phyloP scores from a whole-genome alignment of 2,329 filamentous ascomycete species.

The Epicoccum sorghinum region DNA sequence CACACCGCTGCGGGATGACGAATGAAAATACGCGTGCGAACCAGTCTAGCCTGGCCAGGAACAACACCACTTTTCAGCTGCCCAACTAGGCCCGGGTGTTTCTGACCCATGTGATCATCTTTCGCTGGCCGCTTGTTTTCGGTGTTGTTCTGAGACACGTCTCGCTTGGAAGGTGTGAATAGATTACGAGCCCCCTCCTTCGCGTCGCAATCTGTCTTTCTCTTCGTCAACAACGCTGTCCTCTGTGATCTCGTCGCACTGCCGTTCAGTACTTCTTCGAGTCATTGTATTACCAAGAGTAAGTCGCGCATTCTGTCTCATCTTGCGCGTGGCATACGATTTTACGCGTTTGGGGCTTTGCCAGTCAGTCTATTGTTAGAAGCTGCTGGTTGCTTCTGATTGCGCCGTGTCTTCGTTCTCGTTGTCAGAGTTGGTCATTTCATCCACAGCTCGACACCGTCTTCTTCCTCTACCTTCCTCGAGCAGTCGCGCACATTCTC shows the following conservation, averaged over 20 bases:
- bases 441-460: no score
- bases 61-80: constrained; percentile 14
- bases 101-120: constrained; percentile 15
- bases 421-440: no score
- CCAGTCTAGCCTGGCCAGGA: constrained; percentile 11
- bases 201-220: constrained; percentile 8
- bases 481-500: neutral
- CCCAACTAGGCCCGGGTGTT: constrained; percentile 14
- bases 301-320: neutral
- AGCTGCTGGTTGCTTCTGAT: no score
- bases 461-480: no score
- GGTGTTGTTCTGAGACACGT: constrained; percentile 18
- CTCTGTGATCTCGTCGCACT: neutral
- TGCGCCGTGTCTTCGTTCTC: no score
- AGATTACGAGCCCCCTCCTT: constrained; percentile 6
- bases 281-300: neutral
- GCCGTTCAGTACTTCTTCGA: neutral
- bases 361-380: no score
- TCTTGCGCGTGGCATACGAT: no score
- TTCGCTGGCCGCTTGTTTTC: constrained; percentile 6
- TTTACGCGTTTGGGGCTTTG: no score
- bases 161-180: constrained; percentile 5
- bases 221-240: neutral
- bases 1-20: constrained; percentile 8
- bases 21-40: constrained; percentile 2